These are phyloP conservation scores for Kuraishia molischiana DNA, from an alignment of 805 yeast genomes.

Conservation along the genomic window DNA sequence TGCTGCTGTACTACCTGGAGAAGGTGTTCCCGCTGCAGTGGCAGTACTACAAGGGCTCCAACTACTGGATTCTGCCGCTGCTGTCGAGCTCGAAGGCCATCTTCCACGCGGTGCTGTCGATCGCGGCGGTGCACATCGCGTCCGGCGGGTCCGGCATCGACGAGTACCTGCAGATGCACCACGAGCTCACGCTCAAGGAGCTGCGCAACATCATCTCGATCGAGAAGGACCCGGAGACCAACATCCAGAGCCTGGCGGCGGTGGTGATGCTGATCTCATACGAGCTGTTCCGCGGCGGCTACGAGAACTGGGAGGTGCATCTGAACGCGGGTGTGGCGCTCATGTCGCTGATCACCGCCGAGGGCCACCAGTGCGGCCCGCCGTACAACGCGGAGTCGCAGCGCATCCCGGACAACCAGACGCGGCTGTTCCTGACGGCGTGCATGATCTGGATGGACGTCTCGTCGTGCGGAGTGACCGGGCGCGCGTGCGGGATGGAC, in stretches of 20 bases:
- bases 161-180: constrained; percentile 2
- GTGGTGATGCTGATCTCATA: background rate
- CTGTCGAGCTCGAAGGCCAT: background rate
- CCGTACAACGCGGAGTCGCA: background rate
- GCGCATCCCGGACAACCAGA: background rate
- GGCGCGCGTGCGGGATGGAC: background rate
- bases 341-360: background rate
- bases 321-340: background rate
- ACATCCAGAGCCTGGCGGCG: background rate
- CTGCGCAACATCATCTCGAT: background rate
- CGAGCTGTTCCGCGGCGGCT: background rate
- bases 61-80: background rate
- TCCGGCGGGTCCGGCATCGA: background rate
- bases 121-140: constrained; percentile 1
- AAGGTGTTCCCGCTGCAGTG: constrained; percentile 1
- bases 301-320: background rate
- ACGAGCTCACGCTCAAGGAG: constrained; percentile 1
- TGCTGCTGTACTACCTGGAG: constrained; percentile 6
- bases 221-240: background rate
- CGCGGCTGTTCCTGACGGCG: background rate
- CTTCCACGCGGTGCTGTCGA: background rate
- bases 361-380: background rate
- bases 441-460: background rate
- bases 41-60: constrained; percentile 1
- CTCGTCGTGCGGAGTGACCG: background rate